phyloP scores from a whole-genome alignment of 2,329 filamentous ascomycete species.

The Paecilomyces niveus region DNA sequence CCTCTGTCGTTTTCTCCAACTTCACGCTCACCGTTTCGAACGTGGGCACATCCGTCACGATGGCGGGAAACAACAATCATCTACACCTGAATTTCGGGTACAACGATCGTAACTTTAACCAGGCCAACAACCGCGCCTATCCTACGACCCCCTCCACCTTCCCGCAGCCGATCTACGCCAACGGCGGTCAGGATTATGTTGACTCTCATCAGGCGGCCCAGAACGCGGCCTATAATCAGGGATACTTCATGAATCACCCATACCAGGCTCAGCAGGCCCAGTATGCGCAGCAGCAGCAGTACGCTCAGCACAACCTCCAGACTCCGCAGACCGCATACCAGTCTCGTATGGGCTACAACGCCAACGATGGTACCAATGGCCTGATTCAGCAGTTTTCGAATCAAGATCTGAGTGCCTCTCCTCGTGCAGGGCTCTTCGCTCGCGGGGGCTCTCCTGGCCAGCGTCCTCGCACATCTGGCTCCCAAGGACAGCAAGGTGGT shows the following conservation, averaged over 20 bases:
- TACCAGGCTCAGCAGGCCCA: conserved; percentile 50
- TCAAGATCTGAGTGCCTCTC: conserved; percentile 76
- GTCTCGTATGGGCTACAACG: conserved; percentile 44
- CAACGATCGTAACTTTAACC: conserved; percentile 59
- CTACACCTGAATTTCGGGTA: conserved; percentile 43
- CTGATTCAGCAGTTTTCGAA: conserved; percentile 95
- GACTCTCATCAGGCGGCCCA: conserved; percentile 34
- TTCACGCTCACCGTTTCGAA: conserved; percentile 13
- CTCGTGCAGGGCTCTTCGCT: conserved; percentile 62
- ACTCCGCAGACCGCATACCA: conserved; percentile 50
- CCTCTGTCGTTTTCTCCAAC: conserved; percentile 4
- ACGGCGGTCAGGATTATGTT: conserved; percentile 55
- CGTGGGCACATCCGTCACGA: conserved; percentile 41
- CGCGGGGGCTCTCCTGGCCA: conserved; percentile 58
- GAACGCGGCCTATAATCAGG: conserved; percentile 35
- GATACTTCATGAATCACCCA: conserved; percentile 58
- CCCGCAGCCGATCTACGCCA: conserved; percentile 75
- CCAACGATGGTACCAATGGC: conserved; percentile 80
- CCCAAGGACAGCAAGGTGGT: conserved; percentile 47
- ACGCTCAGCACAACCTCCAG: conserved; percentile 47
- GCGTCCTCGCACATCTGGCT: conserved; percentile 78
- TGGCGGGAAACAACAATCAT: conserved; percentile 57
- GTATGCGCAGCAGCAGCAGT: conserved; percentile 43
- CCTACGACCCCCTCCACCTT: conserved; percentile 93
- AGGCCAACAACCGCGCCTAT: conserved; percentile 61